Base-by-base conservation (phyloP, 225 moss, liverwort and hornwort species). In the Marchantia paleacea region DNA sequence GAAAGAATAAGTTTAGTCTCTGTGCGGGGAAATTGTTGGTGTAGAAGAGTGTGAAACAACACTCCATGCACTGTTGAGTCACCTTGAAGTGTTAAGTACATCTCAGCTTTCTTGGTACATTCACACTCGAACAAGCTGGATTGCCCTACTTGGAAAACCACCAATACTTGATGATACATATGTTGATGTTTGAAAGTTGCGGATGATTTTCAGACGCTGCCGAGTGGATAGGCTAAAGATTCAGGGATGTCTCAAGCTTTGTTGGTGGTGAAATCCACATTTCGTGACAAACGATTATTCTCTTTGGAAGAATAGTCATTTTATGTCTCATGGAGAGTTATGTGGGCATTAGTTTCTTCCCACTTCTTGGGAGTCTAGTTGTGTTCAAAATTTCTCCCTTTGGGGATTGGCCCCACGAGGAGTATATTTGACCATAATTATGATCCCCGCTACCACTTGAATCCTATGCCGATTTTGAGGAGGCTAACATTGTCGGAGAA, bases 1-100 rank as follows among this genome's bases (percentile, higher is more conserved):
- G 65, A 92, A 89, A 82, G 95, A 87, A 79, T 95, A 99, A 87
- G 97, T 99, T 39, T 90, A 92, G 80, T 90, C 86, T 15, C 84
- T 99, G 74, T 91, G 97, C 80, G 97, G 97, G 55, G 97, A 99
- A 83, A 92, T 99, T 83, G 95, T 95, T 67, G 86, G 90, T 84
- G 91, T 90, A 66, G 97, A 99, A 85, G 97, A 99, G 86, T 89
- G 93, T 83, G 97, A 95, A 82, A 91, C 90, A 8, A 89, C 95
- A 78, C 91, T 95, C 79, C 90, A 92, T 75, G 94, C 94, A 20
- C 94, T 95, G 86, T 90, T 99, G 89, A 90, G 91, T 79, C 97
- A 99, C 85, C 87, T 99, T 83, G 93, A 99, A 80, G 80, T 99
- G 78, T 85, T 99, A 73, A 91, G 89, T 75, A 94, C 87, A 76